Evolutionary conservation across 805 yeast species (phyloP), one percentile per base, ranked within the genome.

Genomic region (Nakazawaea wickerhamii): DNA sequence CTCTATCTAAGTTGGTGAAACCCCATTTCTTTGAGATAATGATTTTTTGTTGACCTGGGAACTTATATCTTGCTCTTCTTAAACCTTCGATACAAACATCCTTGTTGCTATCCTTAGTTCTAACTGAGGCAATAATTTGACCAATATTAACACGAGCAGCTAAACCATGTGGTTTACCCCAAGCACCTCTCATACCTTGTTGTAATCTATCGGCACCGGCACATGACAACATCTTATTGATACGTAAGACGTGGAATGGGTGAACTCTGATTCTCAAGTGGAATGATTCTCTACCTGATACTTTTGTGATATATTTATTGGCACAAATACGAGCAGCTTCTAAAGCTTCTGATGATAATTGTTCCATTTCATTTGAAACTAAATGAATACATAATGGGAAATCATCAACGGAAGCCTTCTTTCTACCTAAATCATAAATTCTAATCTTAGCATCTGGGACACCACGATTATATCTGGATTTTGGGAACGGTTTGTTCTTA

Each of bases 131-230:
- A 70, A 93, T 81, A 71, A 93, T 83, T 80, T 93, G 99, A 68
- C 99, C 99, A 74, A 93, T 93, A 77, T 77, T 77, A 71, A 93
- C 98, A 75, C 99, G 89, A 65, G 99, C 99, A 64, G 98, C 99
- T 67, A 89, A 80, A 81, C 99, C 99, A 65, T 90, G 96, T 66
- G 99, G 99, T 81, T 93, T 93, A 89, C 99, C 99, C 98, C 98
- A 93, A 70, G 99, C 99, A 82, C 95, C 95, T 88, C 99, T 91
- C 99, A 93, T 93, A 90, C 99, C 99, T 80, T 93, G 98, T 81
- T 93, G 99, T 77, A 93, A 84, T 86, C 99, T 89, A 91, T 93
- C 99, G 71, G 99, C 99, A 87, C 99, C 99, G 79, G 99, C 99
- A 82, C 99, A 93, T 68, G 99, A 93, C 96, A 93, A 89, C 99